These are phyloP conservation scores for Aegle marmelos DNA, from an alignment of 345 rosid species.

Conservation along the genomic window DNA sequence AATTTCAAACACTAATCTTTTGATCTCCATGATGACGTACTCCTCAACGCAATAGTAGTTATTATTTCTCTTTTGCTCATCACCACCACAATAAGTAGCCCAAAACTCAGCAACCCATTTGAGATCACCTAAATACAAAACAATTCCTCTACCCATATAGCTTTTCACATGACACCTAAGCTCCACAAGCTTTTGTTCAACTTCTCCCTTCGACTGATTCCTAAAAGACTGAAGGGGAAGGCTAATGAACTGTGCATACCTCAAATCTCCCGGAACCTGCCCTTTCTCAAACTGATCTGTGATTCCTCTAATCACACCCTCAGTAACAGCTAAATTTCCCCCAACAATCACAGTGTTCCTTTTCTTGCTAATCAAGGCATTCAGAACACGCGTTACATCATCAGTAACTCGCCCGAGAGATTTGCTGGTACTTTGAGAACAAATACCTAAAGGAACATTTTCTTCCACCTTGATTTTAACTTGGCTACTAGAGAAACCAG, in stretches of 20 bases:
- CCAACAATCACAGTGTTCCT: slow-evolving; percentile 54
- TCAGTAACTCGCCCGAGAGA: slow-evolving; percentile 27
- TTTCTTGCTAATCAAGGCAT: slow-evolving; percentile 36
- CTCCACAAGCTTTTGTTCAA: slow-evolving; percentile 55
- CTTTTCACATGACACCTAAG: slow-evolving; percentile 48
- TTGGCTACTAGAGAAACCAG: slow-evolving; percentile 71
- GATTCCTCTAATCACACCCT: slow-evolving; percentile 47
- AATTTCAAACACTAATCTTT: slow-evolving; percentile 41
- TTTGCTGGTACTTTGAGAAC: slow-evolving; percentile 27
- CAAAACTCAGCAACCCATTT: slow-evolving; percentile 56
- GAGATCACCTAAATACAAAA: slow-evolving; percentile 65
- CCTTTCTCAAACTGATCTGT: slow-evolving; percentile 55
- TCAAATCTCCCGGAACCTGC: slow-evolving; percentile 36
- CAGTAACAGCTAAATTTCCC: slow-evolving; percentile 37
- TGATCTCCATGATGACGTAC: slow-evolving; percentile 53
- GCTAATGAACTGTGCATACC: slow-evolving; percentile 44
- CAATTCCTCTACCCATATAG: slow-evolving; percentile 39
- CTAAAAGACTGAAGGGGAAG: slow-evolving; percentile 51
- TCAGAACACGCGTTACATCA: slow-evolving; percentile 43
- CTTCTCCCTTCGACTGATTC: slow-evolving; percentile 46
- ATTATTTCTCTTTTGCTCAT: slow-evolving; percentile 40
- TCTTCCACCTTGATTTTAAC: slow-evolving; percentile 61
- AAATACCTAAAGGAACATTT: slow-evolving; percentile 48
- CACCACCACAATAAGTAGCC: slow-evolving; percentile 30
- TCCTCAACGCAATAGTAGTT: slow-evolving; percentile 39